Evolutionary conservation across 1,139 yeast species (phyloP).

Genomic region (Candida sp.): DNA sequence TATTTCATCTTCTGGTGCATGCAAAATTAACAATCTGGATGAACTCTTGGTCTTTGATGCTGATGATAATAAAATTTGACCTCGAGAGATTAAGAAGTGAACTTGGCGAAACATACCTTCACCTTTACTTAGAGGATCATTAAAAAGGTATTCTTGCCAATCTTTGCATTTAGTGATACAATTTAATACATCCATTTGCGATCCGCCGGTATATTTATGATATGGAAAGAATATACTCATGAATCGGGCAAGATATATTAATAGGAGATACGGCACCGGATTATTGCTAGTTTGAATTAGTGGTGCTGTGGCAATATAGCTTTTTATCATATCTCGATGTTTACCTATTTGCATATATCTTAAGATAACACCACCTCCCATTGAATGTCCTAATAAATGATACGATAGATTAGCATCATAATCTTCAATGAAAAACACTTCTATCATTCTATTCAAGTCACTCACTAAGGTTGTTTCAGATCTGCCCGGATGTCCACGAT

Average conservation of each 20-base stretch:
- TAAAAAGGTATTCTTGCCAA: slow-evolving; percentile 16
- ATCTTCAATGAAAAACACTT: slow-evolving; percentile 6
- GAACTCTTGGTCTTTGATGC: slow-evolving; percentile 7
- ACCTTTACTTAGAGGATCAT: slow-evolving; percentile 15
- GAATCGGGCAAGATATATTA: neutral
- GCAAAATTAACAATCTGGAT: slow-evolving; percentile 13
- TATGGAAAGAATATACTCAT: neutral
- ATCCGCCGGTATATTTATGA: neutral
- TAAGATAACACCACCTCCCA: slow-evolving; percentile 20
- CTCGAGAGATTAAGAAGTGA: slow-evolving; percentile 15
- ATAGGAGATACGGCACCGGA: slow-evolving; percentile 8
- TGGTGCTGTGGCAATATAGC: slow-evolving; percentile 17
- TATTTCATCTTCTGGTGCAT: slow-evolving; percentile 15
- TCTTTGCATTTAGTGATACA: slow-evolving; percentile 13
- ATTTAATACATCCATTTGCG: neutral
- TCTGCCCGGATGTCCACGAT: slow-evolving; percentile 15
- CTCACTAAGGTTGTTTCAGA: slow-evolving; percentile 8
- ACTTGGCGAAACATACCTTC: slow-evolving; percentile 16
- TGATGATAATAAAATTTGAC: slow-evolving; percentile 9
- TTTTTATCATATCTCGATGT: slow-evolving; percentile 9
- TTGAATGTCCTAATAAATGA: slow-evolving; percentile 17
- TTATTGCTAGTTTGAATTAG: slow-evolving; percentile 12
- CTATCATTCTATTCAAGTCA: slow-evolving; percentile 19
- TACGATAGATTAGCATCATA: slow-evolving; percentile 4
- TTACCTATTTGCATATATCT: slow-evolving; percentile 16